Evolutionary conservation across 2,329 filamentous ascomycete genomes (phyloP).

Genomic region (Fragosphaeria purpurea): DNA sequence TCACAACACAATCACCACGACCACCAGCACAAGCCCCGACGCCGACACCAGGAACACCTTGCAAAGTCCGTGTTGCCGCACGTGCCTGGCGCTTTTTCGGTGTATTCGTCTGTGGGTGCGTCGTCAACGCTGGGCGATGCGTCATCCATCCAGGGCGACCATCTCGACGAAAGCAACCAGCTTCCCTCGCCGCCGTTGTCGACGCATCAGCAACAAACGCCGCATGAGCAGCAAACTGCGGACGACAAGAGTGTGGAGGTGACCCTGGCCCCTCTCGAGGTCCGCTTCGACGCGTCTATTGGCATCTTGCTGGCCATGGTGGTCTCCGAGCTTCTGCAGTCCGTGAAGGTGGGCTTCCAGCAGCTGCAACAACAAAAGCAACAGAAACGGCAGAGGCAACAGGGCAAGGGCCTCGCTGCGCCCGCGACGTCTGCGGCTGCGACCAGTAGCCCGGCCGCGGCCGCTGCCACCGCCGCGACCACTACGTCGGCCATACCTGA

Average conservation of each 20-base stretch:
- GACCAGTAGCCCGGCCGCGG: neutral
- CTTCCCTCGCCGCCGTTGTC: no score
- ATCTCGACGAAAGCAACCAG: slow-evolving; percentile 11
- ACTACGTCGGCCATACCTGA: slow-evolving; percentile 20
- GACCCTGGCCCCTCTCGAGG: slow-evolving; percentile 38
- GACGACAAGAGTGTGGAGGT: slow-evolving; percentile 36
- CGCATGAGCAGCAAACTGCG: slow-evolving; percentile 3
- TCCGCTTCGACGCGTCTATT: slow-evolving; percentile 47
- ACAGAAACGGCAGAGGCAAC: slow-evolving; percentile 15
- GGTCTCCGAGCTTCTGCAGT: slow-evolving; percentile 34
- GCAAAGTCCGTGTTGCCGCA: slow-evolving; percentile 35
- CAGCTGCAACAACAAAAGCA: slow-evolving; percentile 3
- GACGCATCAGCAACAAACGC: neutral
- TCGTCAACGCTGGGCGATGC: slow-evolving; percentile 2
- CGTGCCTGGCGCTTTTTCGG: slow-evolving; percentile 53
- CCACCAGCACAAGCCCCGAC: neutral
- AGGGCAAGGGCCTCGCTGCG: no score
- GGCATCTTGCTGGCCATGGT: slow-evolving; percentile 45
- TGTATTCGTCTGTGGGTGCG: slow-evolving; percentile 22
- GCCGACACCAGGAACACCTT: slow-evolving; percentile 15
- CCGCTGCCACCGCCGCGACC: neutral
- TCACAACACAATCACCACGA: slow-evolving; percentile 1
- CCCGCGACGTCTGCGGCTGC: neutral
- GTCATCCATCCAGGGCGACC: neutral
- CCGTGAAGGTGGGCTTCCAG: slow-evolving; percentile 6